These are phyloP conservation scores for Fusarium succisae DNA, from an alignment of 2,329 filamentous ascomycete genomes.

Conservation along the genomic window DNA sequence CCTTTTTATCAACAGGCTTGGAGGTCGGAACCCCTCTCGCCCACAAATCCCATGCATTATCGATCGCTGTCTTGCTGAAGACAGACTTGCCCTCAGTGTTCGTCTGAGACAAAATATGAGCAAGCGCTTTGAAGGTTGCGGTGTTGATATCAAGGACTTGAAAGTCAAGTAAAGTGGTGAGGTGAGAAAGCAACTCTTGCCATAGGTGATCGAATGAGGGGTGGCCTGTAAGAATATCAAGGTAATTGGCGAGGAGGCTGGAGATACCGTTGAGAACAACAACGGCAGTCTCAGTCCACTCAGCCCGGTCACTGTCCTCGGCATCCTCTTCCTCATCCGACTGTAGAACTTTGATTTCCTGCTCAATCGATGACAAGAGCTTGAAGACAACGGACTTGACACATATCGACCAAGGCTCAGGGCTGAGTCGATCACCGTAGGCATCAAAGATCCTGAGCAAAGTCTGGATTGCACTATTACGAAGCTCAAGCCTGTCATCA, in stretches of 20 bases:
- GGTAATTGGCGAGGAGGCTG: conserved; percentile 77
- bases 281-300: conserved; percentile 80
- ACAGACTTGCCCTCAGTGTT: conserved; percentile 54
- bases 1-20: conserved; percentile 47
- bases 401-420: conserved; percentile 85
- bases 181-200: conserved; percentile 75
- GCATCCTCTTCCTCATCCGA: conserved; percentile 50
- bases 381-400: conserved; percentile 83
- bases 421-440: conserved; percentile 81
- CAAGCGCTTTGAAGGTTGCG: conserved; percentile 74
- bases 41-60: conserved; percentile 76
- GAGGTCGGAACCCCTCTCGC: conserved; percentile 68
- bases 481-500: conserved; percentile 77
- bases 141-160: conserved; percentile 75
- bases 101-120: conserved; percentile 67
- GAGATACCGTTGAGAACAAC: conserved; percentile 79
- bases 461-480: conserved; percentile 91
- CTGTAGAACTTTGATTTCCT: conserved; percentile 57
- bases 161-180: conserved; percentile 71
- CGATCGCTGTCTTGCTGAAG: conserved; percentile 63
- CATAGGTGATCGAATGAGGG: conserved; percentile 77
- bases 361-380: conserved; percentile 76
- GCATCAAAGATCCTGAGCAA: conserved; percentile 91
- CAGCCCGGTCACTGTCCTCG: conserved; percentile 56
- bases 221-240: conserved; percentile 75